Percentiles rank a stretch among this genome's conserved stretches.
These are phyloP conservation scores for Penicillium simplicissimum DNA, from an alignment of 495 filamentous ascomycete genomes.

Conservation along the genomic window DNA sequence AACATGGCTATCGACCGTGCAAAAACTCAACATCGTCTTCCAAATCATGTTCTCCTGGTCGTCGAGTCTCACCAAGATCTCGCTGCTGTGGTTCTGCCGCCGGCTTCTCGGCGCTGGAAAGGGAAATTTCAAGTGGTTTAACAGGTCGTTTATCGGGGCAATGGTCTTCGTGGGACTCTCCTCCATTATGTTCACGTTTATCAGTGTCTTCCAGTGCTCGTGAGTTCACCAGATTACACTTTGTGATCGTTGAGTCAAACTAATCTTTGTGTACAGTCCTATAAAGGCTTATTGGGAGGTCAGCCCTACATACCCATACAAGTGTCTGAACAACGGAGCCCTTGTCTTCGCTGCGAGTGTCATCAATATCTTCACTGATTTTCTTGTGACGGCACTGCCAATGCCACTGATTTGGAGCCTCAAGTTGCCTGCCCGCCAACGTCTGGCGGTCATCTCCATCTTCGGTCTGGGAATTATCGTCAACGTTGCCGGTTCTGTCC, in stretches of 20 bases:
- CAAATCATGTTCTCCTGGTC: constrained; percentile 55
- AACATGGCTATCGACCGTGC: constrained; percentile 31
- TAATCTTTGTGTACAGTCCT: constrained; percentile 41
- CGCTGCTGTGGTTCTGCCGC: constrained; percentile 58
- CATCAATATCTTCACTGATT: constrained; percentile 62
- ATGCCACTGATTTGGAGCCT: constrained; percentile 60
- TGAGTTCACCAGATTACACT: constrained; percentile 29
- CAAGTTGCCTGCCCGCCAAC: constrained; percentile 54
- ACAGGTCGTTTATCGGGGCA: constrained; percentile 41
- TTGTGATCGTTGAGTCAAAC: background rate
- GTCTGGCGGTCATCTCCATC: constrained; percentile 56
- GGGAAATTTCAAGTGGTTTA: constrained; percentile 38
- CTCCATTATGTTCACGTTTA: constrained; percentile 48
- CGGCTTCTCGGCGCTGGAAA: constrained; percentile 48
- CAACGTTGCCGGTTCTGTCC: constrained; percentile 55
- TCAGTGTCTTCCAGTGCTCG: constrained; percentile 59
- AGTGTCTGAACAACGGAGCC: constrained; percentile 52
- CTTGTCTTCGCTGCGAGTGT: constrained; percentile 56
- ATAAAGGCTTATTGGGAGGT: constrained; percentile 55
- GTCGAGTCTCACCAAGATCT: constrained; percentile 56
- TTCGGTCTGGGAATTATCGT: constrained; percentile 60
- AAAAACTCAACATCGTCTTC: constrained; percentile 52
- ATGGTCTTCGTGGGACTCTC: constrained; percentile 48
- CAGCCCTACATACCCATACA: constrained; percentile 30
- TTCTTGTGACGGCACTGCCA: constrained; percentile 57